Base-by-base conservation (phyloP, 1,284 basidiomycete species). In the Gastroboletus turbinatus region DNA sequence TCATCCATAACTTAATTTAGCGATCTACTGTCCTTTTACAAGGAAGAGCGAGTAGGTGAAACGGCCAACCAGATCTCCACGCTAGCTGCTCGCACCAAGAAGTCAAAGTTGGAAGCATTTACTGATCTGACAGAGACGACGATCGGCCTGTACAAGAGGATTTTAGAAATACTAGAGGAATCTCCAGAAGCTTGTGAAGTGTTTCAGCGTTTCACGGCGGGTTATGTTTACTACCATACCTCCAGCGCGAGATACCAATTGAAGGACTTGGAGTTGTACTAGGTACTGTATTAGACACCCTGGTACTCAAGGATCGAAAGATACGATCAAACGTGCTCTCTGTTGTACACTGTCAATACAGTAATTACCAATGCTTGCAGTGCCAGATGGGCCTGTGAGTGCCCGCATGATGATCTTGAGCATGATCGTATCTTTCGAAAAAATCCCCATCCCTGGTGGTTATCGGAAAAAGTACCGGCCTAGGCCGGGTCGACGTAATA, bases 1-100 rank as follows among this genome's bases (percentile, higher is more conserved):
- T 21, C 16, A 44, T 9, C 48, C 4, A 61, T 6, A 16, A 30
- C 14, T 2, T 11, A 5, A 29, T 45, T 29, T 23, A 78, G 75
- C 29, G 74, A 79, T 43, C 56, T 76, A 23, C 56, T 78, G 0
- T 78, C 74, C 0, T 78, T 76, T 50, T 75, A 74, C 60, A 77
- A 78, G 55, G 76, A 76, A 60, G 76, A 77, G 45, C 46, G 65
- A 2, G 64, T 46, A 0, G 65, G 67, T 0, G 76, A 78, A 52
- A 62, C 58, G 1, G 60, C 65, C 27, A 77, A 74, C 39, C 69
- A 69, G 33, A 57, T 75, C 9, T 72, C 72, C 1, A 61, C 62
- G n/a, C 54, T 66, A 1, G 72, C 74, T 3, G 54, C 60, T 16
- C 62, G 56, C 13, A 51, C 56, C 5, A 56, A 60, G 1, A 59